phyloP scores from a whole-genome alignment of 257 asterid genomes.

The Solanum bulbocastanum region DNA sequence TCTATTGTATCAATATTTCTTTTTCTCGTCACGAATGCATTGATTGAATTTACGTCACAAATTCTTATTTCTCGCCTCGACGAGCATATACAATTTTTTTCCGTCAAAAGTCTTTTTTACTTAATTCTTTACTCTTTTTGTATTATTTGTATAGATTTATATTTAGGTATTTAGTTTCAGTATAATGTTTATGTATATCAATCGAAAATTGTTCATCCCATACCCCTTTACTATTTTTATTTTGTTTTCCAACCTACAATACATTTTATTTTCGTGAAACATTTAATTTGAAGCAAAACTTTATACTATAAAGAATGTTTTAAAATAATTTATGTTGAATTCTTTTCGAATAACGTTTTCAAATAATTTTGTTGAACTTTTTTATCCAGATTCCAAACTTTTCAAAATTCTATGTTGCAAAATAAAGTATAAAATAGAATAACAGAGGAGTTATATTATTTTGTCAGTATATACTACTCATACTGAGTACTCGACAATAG shows the following conservation, averaged over 20 bases:
- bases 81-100: not conserved
- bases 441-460: no score
- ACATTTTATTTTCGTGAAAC: not conserved
- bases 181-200: not conserved
- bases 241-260: not conserved
- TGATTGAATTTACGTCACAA: not conserved
- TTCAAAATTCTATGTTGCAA: no score
- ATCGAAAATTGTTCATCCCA: not conserved
- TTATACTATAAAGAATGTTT: no score
- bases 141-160: not conserved
- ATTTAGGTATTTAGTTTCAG: not conserved
- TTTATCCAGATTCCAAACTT: no score
- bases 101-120: not conserved
- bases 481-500: no score
- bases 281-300: not conserved
- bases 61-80: not conserved
- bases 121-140: no score
- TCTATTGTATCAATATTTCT: no score
- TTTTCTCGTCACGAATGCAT: not conserved
- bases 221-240: not conserved
- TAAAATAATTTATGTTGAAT: not conserved
- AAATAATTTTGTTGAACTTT: no score
- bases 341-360: not conserved
- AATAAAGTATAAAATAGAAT: no score
- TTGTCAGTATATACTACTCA: no score